Conservation (phyloP, 495 filamentous ascomycete genomes). For the Tuber indicum region DNA sequence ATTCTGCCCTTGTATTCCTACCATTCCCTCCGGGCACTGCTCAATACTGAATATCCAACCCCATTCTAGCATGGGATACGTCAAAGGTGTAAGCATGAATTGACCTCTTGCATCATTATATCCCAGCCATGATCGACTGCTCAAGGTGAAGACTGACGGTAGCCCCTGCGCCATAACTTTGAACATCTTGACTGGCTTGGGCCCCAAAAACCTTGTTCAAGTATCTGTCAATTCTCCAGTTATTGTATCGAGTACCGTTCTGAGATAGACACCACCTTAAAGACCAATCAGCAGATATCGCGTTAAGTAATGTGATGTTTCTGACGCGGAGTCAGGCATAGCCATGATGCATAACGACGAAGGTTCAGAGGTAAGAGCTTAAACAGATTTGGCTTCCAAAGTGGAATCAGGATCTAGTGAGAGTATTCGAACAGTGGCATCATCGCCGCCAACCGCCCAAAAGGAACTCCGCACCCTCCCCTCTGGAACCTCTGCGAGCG, state of each 20-base stretch:
- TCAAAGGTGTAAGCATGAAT: constrained; percentile 86
- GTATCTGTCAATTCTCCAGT: constrained; percentile 93
- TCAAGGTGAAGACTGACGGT: constrained; percentile 81
- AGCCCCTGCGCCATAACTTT: constrained; percentile 75
- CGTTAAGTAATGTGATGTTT: constrained; percentile 64
- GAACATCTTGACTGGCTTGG: constrained; percentile 79
- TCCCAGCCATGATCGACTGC: constrained; percentile 84
- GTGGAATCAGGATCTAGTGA: constrained; percentile 84
- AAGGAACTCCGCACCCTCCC: constrained; percentile 79
- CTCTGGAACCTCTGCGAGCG: constrained; percentile 83
- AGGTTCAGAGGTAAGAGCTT: constrained; percentile 82
- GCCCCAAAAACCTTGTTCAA: constrained; percentile 85
- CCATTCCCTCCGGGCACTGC: constrained; percentile 88
- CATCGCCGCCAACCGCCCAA: constrained; percentile 91
- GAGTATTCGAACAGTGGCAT: constrained; percentile 87
- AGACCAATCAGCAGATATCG: constrained; percentile 92
- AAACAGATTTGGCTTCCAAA: constrained; percentile 84
- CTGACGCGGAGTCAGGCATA: constrained; percentile 69
- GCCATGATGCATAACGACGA: constrained; percentile 86
- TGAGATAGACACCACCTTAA: constrained; percentile 87
- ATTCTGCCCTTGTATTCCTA: constrained; percentile 85
- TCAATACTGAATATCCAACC: constrained; percentile 95
- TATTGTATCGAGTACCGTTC: constrained; percentile 86
- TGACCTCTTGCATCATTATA: constrained; percentile 50
- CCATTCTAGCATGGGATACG: constrained; percentile 81